These are phyloP conservation scores for Terana coerulea DNA, from an alignment of 768 basidiomycete species.

Conservation along the genomic window DNA sequence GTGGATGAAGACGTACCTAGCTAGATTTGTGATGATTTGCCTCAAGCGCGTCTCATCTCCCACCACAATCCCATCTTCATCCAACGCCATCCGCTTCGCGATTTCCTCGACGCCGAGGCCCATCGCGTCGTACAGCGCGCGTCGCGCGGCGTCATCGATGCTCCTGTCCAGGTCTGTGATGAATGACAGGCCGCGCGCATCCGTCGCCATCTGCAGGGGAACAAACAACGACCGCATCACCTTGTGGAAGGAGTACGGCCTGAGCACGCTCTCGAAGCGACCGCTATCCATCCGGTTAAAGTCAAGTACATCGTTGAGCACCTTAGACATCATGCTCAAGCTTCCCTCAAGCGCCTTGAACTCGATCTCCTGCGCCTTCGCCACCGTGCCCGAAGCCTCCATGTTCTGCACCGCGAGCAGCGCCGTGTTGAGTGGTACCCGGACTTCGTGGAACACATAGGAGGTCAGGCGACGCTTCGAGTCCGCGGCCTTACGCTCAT, in stretches of 20 bases:
- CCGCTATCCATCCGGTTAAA: constrained; percentile 89
- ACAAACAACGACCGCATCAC: constrained; percentile 72
- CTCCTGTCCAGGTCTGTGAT: constrained; percentile 62
- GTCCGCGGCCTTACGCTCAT: constrained; percentile 70
- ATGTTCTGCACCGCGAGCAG: constrained; percentile 93
- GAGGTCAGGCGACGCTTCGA: constrained; percentile 80
- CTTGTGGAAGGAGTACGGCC: constrained; percentile 75
- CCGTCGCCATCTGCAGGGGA: constrained; percentile 62
- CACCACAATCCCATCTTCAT: constrained; percentile 65
- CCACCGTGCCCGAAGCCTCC: constrained; percentile 71
- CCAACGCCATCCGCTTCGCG: constrained; percentile 37
- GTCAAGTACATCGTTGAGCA: constrained; percentile 77
- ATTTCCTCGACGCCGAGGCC: constrained; percentile 45
- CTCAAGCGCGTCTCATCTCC: constrained; percentile 82
- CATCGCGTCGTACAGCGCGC: constrained; percentile 55
- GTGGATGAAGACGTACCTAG: not conserved
- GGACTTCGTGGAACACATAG: constrained; percentile 64
- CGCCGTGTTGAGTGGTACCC: constrained; percentile 78
- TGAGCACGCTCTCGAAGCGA: constrained; percentile 67
- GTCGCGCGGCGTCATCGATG: constrained; percentile 64
- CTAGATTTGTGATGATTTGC: constrained; percentile 78
- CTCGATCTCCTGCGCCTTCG: constrained; percentile 78
- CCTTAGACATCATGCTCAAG: constrained; percentile 86
- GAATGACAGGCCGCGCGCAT: constrained; percentile 64
- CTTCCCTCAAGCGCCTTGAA: constrained; percentile 82